These are phyloP conservation scores for Chenopodium album DNA, from an alignment of 148 eudicot genomes.

Conservation along the genomic window DNA sequence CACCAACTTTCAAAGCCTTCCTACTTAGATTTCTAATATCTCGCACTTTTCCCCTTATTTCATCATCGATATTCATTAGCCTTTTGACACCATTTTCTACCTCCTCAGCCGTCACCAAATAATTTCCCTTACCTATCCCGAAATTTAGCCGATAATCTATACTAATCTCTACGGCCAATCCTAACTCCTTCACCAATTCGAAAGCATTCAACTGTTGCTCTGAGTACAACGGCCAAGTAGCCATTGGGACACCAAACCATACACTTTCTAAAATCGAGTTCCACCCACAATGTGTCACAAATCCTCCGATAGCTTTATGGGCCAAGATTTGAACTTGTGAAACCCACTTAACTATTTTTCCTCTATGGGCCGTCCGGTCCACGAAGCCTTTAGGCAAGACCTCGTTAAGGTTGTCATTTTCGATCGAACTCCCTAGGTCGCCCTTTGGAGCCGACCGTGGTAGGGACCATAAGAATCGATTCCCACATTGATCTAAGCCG, in stretches of 20 bases:
- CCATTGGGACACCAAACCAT: slow-evolving; percentile 46
- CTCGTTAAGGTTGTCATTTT: slow-evolving; percentile 11
- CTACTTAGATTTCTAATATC: slow-evolving; percentile 26
- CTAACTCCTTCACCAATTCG: slow-evolving; percentile 36
- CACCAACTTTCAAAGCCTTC: slow-evolving; percentile 18
- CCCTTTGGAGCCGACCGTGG: slow-evolving; percentile 17
- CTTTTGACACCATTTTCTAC: slow-evolving; percentile 31
- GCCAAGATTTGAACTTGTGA: slow-evolving; percentile 38
- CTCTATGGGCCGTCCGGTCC: slow-evolving; percentile 29
- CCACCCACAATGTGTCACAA: slow-evolving; percentile 60
- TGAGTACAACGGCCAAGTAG: slow-evolving; percentile 44
- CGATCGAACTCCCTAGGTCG: slow-evolving; percentile 4
- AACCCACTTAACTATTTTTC: slow-evolving; percentile 43
- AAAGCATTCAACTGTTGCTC: slow-evolving; percentile 58
- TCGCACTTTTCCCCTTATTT: slow-evolving; percentile 19
- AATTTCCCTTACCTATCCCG: not conserved
- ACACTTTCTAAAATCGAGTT: slow-evolving; percentile 48
- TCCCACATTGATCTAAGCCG: slow-evolving; percentile 42
- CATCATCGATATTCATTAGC: slow-evolving; percentile 27
- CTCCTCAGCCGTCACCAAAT: slow-evolving; percentile 29
- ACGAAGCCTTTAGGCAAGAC: slow-evolving; percentile 44
- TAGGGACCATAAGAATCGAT: slow-evolving; percentile 44
- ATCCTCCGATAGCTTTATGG: slow-evolving; percentile 42
- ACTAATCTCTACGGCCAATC: slow-evolving; percentile 41
- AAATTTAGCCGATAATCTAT: slow-evolving; percentile 32